Percentiles rank a stretch among this genome's conserved stretches.
These are phyloP conservation scores for Tuber borchii DNA, from an alignment of 495 filamentous ascomycete genomes.

Conservation along the genomic window DNA sequence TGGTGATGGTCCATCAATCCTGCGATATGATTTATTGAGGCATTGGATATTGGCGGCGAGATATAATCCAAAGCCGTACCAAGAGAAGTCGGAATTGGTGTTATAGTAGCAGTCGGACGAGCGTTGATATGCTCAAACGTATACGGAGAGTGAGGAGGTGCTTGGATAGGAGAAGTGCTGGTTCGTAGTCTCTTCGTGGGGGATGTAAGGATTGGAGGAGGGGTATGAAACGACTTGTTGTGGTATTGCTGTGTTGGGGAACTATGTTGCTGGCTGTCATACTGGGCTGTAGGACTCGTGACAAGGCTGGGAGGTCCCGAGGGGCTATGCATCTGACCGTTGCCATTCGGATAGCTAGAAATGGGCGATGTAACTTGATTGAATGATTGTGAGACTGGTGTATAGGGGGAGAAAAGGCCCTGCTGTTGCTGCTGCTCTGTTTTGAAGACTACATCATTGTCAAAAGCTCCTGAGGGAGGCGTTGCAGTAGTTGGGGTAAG, in stretches of 20 bases:
- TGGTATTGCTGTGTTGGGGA: conserved; percentile 37
- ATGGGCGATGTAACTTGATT: conserved; percentile 32
- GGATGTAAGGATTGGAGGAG: conserved; percentile 31
- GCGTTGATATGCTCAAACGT: conserved; percentile 32
- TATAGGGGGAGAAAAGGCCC: conserved; percentile 26
- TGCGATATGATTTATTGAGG: conserved; percentile 31
- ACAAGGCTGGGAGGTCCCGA: conserved; percentile 21
- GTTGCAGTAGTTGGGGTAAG: conserved; percentile 36
- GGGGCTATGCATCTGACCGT: conserved; percentile 38
- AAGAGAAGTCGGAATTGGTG: conserved; percentile 34
- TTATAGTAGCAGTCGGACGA: conserved; percentile 30
- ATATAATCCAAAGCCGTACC: conserved; percentile 35
- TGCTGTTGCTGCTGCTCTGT: conserved; percentile 29
- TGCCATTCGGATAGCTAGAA: conserved; percentile 22
- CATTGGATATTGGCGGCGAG: conserved; percentile 14
- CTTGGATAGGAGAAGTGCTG: conserved; percentile 39
- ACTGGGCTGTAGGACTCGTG: conserved; percentile 34
- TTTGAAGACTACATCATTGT: conserved; percentile 29
- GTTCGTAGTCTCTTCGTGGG: conserved; percentile 39
- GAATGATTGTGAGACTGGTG: conserved; percentile 33
- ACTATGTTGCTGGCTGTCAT: conserved; percentile 26
- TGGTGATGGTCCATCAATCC: conserved; percentile 29
- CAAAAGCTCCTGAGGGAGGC: conserved; percentile 32
- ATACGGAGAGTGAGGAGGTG: conserved; percentile 35
- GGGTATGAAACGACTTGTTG: conserved; percentile 35